phyloP scores from a whole-genome alignment of 768 basidiomycete species.

The Podaxis mareebaensis region DNA sequence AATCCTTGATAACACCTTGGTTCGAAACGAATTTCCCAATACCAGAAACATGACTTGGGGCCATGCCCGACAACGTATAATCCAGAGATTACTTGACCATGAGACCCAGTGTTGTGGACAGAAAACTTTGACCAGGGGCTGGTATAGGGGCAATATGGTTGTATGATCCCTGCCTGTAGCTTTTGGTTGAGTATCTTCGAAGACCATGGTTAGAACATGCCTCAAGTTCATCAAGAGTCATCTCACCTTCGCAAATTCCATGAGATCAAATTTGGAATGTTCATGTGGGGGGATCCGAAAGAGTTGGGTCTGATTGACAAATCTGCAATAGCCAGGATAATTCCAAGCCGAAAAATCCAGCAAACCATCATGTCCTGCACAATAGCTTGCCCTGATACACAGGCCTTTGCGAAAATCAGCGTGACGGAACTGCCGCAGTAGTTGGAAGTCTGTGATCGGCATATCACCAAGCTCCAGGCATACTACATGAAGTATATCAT shows the following conservation, averaged over 20 bases:
- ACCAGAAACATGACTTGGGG: not conserved
- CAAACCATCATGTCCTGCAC: not conserved
- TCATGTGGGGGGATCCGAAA: not conserved
- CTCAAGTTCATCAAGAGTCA: not conserved
- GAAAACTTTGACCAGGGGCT: not conserved
- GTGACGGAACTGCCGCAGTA: not conserved
- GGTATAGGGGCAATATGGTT: not conserved
- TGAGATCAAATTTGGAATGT: not conserved
- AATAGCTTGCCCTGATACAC: not conserved
- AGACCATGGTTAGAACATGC: not conserved
- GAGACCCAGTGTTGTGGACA: not conserved
- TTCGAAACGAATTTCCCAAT: not conserved
- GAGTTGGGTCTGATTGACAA: not conserved
- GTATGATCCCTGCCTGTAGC: not conserved
- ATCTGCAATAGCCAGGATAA: not conserved
- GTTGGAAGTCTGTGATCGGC: not conserved
- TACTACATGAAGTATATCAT: not conserved
- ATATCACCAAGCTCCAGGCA: not conserved
- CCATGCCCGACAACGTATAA: not conserved
- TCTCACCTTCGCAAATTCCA: not conserved
- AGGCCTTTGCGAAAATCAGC: conserved; percentile 2
- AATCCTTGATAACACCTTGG: not conserved
- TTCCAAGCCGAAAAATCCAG: not conserved
- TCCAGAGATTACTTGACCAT: not conserved
- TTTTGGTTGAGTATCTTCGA: not conserved